Base-by-base conservation (phyloP, 768 basidiomycete genomes). In the Boletus edulis region DNA sequence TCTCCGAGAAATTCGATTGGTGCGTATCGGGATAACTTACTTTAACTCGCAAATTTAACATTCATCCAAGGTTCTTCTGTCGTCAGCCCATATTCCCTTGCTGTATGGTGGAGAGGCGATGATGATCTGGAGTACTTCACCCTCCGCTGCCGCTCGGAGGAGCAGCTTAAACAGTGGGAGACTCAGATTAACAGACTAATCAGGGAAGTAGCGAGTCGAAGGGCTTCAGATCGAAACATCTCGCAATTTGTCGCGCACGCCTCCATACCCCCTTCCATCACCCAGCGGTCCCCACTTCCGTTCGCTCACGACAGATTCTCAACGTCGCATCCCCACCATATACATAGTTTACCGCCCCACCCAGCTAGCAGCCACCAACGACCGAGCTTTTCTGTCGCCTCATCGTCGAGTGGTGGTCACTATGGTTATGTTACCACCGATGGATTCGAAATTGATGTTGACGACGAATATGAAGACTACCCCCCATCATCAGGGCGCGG, bases 91-190 rank as follows among this genome's bases (percentile, higher is more conserved):
- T 86, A 91, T 67, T 86, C 91, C 9, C 83, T 98, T 34, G 86
- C 91, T 37, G 90, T 97, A 6, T 94, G 87, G 82, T 98, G 94
- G 94, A 86, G 89, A 65, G 93, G 93, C 5, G 95, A 97, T 63
- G 89, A 94, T 61, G 90, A 91, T 62, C 76, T 93, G 40, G 97
- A 98, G 64, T 94, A 83, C 65, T 98, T 99, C 73, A 92, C 94
- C 27, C 81, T 99, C 49, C 90, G 93, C 52, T 97, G 96, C 70
- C 84, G 91, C 43, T 85, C 86, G 12, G 93, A 98, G 66, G 97
- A 98, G 62, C 91, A 94, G 62, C 83, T 97, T 69, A 81, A 83
- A 44, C 89, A 93, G 65, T 99, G 97, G 97, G 91, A 97, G 67
- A 78, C 83, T 15, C 84, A 87, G 56, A 89, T 98, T 62, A 94